Conservation (phyloP, 2,329 filamentous ascomycete genomes). For the Neurospora crassa region DNA sequence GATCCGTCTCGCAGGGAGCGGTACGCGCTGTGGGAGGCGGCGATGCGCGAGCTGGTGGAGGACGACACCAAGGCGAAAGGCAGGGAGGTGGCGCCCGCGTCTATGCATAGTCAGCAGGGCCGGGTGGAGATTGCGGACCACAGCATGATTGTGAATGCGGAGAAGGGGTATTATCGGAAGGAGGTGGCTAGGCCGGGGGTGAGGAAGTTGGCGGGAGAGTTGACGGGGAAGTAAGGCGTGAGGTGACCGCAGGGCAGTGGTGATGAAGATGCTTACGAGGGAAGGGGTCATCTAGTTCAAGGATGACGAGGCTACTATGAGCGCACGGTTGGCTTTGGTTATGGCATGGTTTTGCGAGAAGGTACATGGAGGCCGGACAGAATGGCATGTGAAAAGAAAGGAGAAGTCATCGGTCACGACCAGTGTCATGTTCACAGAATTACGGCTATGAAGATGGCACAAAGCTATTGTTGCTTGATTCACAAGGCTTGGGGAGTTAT, state of each 20-base stretch:
- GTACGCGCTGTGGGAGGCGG: conserved; percentile 50
- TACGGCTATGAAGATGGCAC: background rate
- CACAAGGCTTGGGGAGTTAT: background rate
- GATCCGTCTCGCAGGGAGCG: conserved; percentile 43
- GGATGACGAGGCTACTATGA: background rate
- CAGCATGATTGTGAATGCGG: conserved; percentile 55
- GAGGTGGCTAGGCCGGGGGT: conserved; percentile 40
- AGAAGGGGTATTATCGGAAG: conserved; percentile 41
- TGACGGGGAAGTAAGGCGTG: conserved; percentile 17
- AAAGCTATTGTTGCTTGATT: background rate
- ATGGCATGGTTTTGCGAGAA: background rate
- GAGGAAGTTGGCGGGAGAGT: conserved; percentile 22
- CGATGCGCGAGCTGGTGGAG: conserved; percentile 48
- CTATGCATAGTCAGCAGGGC: conserved; percentile 23
- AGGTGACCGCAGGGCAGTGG: background rate
- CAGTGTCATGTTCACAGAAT: background rate
- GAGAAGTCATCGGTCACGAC: background rate
- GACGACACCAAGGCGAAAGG: conserved; percentile 18
- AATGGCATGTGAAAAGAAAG: background rate
- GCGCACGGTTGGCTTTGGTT: background rate
- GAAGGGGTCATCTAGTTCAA: background rate
- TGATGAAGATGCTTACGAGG: background rate
- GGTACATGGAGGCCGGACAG: background rate
- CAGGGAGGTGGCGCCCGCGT: conserved; percentile 21
- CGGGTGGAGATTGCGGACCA: conserved; percentile 48